Evolutionary conservation across 2,329 filamentous ascomycete species (phyloP).

Genomic region (Trichophyton verrucosum): DNA sequence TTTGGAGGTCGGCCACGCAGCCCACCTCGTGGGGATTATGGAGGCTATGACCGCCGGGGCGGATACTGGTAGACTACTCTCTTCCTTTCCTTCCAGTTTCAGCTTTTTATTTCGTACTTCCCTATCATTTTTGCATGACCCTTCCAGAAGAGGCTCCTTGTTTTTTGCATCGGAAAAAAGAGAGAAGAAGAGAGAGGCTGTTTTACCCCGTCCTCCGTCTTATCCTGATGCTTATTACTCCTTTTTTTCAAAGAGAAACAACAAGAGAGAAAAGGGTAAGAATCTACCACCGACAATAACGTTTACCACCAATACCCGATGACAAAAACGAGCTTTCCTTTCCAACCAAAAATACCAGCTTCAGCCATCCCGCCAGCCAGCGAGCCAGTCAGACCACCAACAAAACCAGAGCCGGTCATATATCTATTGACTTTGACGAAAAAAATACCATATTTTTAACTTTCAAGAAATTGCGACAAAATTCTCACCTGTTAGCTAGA

Average conservation of each 20-base stretch:
- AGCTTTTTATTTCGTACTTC: background rate
- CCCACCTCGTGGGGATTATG: slow-evolving; percentile 29
- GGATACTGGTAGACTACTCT: slow-evolving; percentile 30
- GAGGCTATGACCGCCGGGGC: slow-evolving; percentile 32
- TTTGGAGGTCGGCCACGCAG: slow-evolving; percentile 37
- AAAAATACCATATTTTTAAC: background rate
- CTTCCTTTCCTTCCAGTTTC: slow-evolving; percentile 21
- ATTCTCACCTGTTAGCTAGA: background rate
- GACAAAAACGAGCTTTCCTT: background rate
- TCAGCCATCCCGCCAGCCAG: background rate
- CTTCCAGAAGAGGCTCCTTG: background rate
- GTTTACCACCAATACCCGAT: background rate
- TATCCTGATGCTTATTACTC: slow-evolving; percentile 8
- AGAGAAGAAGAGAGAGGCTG: background rate
- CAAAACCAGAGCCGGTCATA: background rate
- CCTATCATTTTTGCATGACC: background rate
- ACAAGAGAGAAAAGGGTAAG: background rate
- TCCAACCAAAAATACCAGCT: background rate
- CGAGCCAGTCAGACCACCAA: background rate
- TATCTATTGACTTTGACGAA: background rate
- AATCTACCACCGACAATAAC: background rate
- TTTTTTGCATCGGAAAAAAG: background rate
- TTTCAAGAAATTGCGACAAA: background rate
- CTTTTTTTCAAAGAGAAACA: background rate
- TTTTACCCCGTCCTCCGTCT: background rate